Conservation (phyloP, 306 rosid genomes). For the Psophocarpus tetragonolobus region DNA sequence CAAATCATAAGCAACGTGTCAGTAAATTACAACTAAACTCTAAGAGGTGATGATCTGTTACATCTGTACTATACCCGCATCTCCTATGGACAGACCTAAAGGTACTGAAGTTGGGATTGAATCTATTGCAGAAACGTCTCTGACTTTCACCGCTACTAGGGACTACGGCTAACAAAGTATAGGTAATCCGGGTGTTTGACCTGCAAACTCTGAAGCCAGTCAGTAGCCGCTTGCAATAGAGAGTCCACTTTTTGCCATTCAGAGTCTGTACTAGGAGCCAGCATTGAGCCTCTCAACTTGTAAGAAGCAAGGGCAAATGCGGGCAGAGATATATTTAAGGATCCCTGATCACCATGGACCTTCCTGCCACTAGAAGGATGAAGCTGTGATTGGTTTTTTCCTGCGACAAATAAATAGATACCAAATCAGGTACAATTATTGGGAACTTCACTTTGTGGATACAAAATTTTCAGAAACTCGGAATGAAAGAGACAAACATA, state of each 20-base stretch:
- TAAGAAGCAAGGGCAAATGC: constrained; percentile 63
- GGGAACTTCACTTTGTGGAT: neutral
- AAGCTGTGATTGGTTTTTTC: constrained; percentile 23
- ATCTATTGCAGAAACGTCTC: neutral
- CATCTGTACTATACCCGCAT: neutral
- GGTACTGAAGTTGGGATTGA: neutral
- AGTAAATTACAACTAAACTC: neutral
- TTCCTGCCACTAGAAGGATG: constrained; percentile 46
- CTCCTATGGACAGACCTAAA: neutral
- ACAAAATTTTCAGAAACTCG: neutral
- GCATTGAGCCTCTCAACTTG: constrained; percentile 60
- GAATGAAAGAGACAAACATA: constrained; percentile 34
- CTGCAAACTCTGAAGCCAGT: constrained; percentile 51
- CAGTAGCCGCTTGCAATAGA: constrained; percentile 48
- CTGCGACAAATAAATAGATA: constrained; percentile 32
- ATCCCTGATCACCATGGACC: constrained; percentile 27
- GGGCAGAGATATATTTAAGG: constrained; percentile 42
- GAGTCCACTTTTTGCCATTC: constrained; percentile 46
- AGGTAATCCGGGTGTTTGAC: constrained; percentile 55
- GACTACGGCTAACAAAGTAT: constrained; percentile 30
- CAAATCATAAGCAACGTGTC: neutral
- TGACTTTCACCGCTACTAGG: no score
- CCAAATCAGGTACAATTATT: neutral
- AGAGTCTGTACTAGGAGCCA: constrained; percentile 40
- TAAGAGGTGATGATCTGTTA: neutral